Evolutionary conservation across 495 filamentous ascomycete genomes (phyloP).

Genomic region (Arthonia radiata): DNA sequence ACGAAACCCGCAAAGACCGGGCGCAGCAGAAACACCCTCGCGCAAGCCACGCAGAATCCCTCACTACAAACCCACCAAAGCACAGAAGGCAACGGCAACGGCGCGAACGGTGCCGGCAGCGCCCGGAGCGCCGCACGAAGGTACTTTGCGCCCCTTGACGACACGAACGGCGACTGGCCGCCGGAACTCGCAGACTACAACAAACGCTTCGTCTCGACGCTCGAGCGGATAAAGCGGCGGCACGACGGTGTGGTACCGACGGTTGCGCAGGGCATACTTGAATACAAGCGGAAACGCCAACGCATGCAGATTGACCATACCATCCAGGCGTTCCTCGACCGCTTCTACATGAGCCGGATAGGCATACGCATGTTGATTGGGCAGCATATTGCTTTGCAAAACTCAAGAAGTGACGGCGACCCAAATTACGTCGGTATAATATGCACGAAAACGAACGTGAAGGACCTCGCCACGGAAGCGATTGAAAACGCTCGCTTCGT

Average conservation of each 20-base stretch:
- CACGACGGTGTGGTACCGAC: slow-evolving; percentile 96
- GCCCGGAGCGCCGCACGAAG: too few relatives aligned
- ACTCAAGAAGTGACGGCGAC: slow-evolving; percentile 67
- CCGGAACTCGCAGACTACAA: slow-evolving; percentile 91
- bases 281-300: slow-evolving; percentile 91
- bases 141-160: slow-evolving; percentile 82
- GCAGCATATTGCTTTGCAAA: slow-evolving; percentile 88
- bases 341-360: slow-evolving; percentile 99
- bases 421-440: slow-evolving; percentile 94
- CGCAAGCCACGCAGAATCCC: slow-evolving; percentile 68
- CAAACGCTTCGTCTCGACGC: slow-evolving; percentile 55
- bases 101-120: slow-evolving; percentile 21
- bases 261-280: slow-evolving; percentile 73
- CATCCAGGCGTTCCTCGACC: slow-evolving; percentile 88
- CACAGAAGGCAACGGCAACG: slow-evolving; percentile 14
- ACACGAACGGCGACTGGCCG: slow-evolving; percentile 72
- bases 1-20: slow-evolving; percentile 41
- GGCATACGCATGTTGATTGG: slow-evolving; percentile 98
- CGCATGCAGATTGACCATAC: slow-evolving; percentile 95
- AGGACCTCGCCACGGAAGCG: slow-evolving; percentile 85
- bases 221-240: slow-evolving; percentile 80
- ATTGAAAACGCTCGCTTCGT: slow-evolving; percentile 97
- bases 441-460: slow-evolving; percentile 92
- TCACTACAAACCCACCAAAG: slow-evolving; percentile 59
- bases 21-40: slow-evolving; percentile 32